phyloP scores from a whole-genome alignment of 257 asterid species.

The Scutellaria baicalensis region DNA sequence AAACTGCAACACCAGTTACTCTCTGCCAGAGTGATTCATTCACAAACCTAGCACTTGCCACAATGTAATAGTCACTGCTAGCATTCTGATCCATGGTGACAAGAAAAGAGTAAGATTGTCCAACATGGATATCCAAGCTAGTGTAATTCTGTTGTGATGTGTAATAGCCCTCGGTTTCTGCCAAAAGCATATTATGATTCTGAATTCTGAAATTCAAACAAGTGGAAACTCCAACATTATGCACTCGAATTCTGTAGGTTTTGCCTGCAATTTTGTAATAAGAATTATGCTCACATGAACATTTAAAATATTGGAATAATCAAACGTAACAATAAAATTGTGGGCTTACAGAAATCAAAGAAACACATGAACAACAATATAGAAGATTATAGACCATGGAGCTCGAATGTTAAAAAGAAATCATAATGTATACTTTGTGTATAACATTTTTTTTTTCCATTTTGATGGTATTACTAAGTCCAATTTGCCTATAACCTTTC shows the following conservation, averaged over 20 bases:
- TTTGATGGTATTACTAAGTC: no score
- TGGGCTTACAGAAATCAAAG: neutral
- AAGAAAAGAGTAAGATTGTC: neutral
- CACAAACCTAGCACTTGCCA: neutral
- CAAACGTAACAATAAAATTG: neutral
- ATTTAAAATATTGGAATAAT: neutral
- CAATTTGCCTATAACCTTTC: no score
- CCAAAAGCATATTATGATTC: neutral
- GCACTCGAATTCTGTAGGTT: neutral
- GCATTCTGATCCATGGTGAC: neutral
- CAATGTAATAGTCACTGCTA: neutral
- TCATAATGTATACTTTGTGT: no score
- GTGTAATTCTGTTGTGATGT: neutral
- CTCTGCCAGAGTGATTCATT: neutral
- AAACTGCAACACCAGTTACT: neutral
- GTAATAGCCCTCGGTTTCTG: neutral
- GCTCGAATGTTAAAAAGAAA: neutral
- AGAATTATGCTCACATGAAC: neutral
- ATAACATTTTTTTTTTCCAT: no score
- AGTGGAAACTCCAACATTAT: neutral
- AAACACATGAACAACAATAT: neutral
- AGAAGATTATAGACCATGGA: neutral
- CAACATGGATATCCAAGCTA: neutral
- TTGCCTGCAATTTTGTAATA: neutral
- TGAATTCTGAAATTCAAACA: neutral